phyloP scores from a whole-genome alignment of 75 land plant species.

The Selaginella tamariscina region DNA sequence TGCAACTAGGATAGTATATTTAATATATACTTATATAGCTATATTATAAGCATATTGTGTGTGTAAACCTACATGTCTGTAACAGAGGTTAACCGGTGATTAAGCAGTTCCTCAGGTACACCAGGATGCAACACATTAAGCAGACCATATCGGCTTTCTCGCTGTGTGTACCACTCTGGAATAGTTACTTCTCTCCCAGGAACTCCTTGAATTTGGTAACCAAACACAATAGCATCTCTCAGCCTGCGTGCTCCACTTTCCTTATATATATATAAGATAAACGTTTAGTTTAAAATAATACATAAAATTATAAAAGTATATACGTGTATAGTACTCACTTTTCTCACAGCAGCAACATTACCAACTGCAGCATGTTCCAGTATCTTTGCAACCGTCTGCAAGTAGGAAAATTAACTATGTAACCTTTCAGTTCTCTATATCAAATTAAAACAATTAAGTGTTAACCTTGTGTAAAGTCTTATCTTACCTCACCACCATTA shows the following conservation, averaged over 20 bases:
- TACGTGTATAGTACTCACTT: conserved; percentile 37
- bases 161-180: conserved; percentile 80
- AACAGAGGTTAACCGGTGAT: conserved; percentile 6
- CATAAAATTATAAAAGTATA: too few species aligned
- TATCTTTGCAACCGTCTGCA: conserved; percentile 65
- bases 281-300: background rate
- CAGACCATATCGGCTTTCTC: conserved; percentile 48
- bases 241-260: conserved; percentile 83
- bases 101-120: conserved; percentile 8
- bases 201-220: conserved; percentile 79
- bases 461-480: background rate
- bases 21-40: conserved; percentile 10
- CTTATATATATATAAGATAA: conserved; percentile 17
- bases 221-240: conserved; percentile 93
- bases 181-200: conserved; percentile 72
- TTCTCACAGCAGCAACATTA: conserved; percentile 39
- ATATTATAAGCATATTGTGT: background rate
- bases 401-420: background rate
- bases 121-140: conserved; percentile 20
- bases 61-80: conserved; percentile 34
- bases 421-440: background rate
- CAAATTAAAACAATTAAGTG: background rate
- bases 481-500: conserved; percentile 87
- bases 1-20: conserved; percentile 1
- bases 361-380: conserved; percentile 79